Percentiles rank a stretch among this genome's conserved stretches.
These are phyloP conservation scores for Puya raimondii DNA, from an alignment of 176 grass and related monocot species.

Conservation along the genomic window DNA sequence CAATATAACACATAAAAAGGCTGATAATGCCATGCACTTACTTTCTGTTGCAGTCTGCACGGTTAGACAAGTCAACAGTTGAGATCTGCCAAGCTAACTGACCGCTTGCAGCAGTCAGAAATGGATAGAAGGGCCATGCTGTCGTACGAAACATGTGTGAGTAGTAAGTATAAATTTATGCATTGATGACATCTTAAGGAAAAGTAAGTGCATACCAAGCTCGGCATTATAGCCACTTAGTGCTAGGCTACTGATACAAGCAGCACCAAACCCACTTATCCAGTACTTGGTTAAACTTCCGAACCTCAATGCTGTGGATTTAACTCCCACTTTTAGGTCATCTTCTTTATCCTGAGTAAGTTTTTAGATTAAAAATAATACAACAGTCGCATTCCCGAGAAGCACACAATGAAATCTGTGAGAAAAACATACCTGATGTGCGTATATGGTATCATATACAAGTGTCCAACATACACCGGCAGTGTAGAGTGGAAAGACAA, in stretches of 20 bases:
- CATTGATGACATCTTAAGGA: neutral
- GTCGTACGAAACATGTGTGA: slow-evolving; percentile 23
- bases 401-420: neutral
- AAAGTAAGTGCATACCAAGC: slow-evolving; percentile 37
- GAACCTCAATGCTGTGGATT: slow-evolving; percentile 86
- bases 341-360: slow-evolving; percentile 77
- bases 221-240: slow-evolving; percentile 70
- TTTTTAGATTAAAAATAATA: slow-evolving; percentile 16
- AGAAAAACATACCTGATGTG: slow-evolving; percentile 56
- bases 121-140: slow-evolving; percentile 81
- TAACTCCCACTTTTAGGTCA: slow-evolving; percentile 72
- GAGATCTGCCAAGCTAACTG: slow-evolving; percentile 78
- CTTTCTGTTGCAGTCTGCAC: slow-evolving; percentile 67
- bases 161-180: slow-evolving; percentile 15
- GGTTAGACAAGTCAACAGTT: slow-evolving; percentile 54
- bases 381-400: neutral
- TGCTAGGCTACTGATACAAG: slow-evolving; percentile 50
- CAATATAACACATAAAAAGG: too few relatives aligned
- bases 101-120: slow-evolving; percentile 41
- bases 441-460: slow-evolving; percentile 93
- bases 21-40: slow-evolving; percentile 14
- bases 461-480: slow-evolving; percentile 88
- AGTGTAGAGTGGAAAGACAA: slow-evolving; percentile 66
- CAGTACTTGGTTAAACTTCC: slow-evolving; percentile 66
- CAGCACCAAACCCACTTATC: slow-evolving; percentile 55